Evolutionary conservation across 2,329 filamentous ascomycete genomes (phyloP).

Genomic region (Aspergillus candidus): DNA sequence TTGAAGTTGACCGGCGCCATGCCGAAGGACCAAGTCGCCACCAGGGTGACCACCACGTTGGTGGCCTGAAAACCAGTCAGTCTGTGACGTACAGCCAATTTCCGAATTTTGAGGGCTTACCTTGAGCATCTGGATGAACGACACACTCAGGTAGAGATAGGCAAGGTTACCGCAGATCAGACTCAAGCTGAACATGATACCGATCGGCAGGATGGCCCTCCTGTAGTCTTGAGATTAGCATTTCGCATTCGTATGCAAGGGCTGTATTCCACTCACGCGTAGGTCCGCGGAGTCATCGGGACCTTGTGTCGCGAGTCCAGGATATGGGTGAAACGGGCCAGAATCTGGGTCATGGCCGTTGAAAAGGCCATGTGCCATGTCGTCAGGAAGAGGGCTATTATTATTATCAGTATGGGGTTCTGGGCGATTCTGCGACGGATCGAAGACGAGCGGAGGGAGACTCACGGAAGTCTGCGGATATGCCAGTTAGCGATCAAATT

Average conservation of each 20-base stretch:
- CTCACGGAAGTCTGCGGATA: conserved; percentile 41
- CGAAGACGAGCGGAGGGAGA: conserved; percentile 3
- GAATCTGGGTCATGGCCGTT: conserved; percentile 84
- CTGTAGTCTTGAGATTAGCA: conserved; percentile 8
- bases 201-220: conserved; percentile 88
- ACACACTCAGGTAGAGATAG: conserved; percentile 89
- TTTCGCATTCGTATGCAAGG: not conserved
- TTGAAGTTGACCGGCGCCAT: conserved; percentile 74
- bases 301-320: conserved; percentile 92
- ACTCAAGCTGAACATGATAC: conserved; percentile 90
- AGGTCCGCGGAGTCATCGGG: conserved; percentile 90
- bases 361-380: conserved; percentile 93
- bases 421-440: not conserved
- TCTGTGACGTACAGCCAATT: no score
- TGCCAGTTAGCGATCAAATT: not conserved
- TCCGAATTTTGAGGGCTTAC: conserved; percentile 35
- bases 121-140: conserved; percentile 99
- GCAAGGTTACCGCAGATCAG: conserved; percentile 95
- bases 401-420: conserved; percentile 2
- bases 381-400: conserved; percentile 61
- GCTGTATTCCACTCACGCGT: conserved; percentile 46
- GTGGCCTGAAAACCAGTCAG: conserved; percentile 57
- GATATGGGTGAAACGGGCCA: conserved; percentile 79
- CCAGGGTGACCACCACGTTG: conserved; percentile 82
- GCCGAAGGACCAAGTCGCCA: conserved; percentile 81